These are phyloP conservation scores for Auricularia auricula-judae DNA, from an alignment of 768 basidiomycete genomes.

Conservation along the genomic window DNA sequence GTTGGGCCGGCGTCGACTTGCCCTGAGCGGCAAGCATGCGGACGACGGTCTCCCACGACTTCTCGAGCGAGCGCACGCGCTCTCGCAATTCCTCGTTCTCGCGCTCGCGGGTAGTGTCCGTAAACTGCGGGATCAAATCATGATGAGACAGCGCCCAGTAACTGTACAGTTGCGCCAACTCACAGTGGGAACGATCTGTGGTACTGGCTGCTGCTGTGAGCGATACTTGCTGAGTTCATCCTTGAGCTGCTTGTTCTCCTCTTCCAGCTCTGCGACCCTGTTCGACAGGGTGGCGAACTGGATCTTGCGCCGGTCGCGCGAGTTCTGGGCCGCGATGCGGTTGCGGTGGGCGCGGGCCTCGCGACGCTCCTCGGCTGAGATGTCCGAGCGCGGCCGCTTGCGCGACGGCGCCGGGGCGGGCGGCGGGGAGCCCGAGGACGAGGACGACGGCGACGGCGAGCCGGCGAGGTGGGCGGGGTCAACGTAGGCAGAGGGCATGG, in stretches of 20 bases:
- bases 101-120: slow-evolving; percentile 35
- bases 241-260: slow-evolving; percentile 63
- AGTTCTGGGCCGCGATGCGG: slow-evolving; percentile 88
- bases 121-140: slow-evolving; percentile 18
- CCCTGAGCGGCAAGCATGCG: slow-evolving; percentile 64
- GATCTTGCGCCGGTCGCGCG: slow-evolving; percentile 80
- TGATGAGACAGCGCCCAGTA: slow-evolving; percentile 28
- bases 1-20: slow-evolving; percentile 9
- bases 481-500: slow-evolving; percentile 7
- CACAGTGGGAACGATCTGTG: neutral
- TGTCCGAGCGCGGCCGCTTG: slow-evolving; percentile 59
- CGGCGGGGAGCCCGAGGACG: slow-evolving; percentile 8
- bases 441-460: slow-evolving; percentile 7
- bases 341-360: slow-evolving; percentile 87
- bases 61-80: slow-evolving; percentile 67
- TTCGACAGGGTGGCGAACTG: slow-evolving; percentile 62
- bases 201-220: slow-evolving; percentile 3
- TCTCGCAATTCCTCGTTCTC: slow-evolving; percentile 70
- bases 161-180: neutral
- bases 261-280: slow-evolving; percentile 62
- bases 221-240: slow-evolving; percentile 3
- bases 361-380: slow-evolving; percentile 65
- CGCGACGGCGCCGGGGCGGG: slow-evolving; percentile 37
- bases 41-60: slow-evolving; percentile 71
- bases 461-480: slow-evolving; percentile 6